Base-by-base conservation (phyloP, 2,329 filamentous ascomycete genomes). In the Aspergillus versicolor region DNA sequence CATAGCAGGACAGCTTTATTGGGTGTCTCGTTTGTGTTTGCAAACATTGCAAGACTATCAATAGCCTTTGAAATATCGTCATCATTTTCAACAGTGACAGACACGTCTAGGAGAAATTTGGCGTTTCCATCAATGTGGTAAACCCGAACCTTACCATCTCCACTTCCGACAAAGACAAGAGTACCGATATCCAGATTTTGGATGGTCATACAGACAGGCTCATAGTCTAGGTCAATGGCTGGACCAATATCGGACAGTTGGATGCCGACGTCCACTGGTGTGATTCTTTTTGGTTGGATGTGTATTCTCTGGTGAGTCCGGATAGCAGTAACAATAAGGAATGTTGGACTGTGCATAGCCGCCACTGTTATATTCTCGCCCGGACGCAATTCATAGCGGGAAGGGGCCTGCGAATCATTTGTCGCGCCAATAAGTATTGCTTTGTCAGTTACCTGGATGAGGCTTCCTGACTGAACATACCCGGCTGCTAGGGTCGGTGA, bases 401-500 rank as follows among this genome's bases (percentile, higher is more conserved):
- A 61, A 37, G 63, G 68, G n/a, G 59, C 54, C n/a, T 54, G 46
- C 2, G 61, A 21, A 22, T 68, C 62, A 22, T 54, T 58, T 12
- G 66, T 62, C 19, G 66, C 58, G 21, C 70, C 67, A 8, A 76
- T 55, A 40, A 68, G 66, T 15, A 77, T 70, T 8, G 71, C 70
- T 15, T 53, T 64, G 42, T 72, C 64, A 9, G 78, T 80, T 38
- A 81, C 65, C 56, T 81, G 79, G 17, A 79, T 62, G 12, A 80
- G 58, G 7, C 70, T 58, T 27, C 72, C 71, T 4, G 65, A 62
- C 15, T 63, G 58, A 8, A 75, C 71, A 50, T 65, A 72, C 17
- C 73, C 76, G 7, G 75, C 77, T 27, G 77, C 75, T 27, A 82
- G 60, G 3, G 80, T 81, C 61, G 74, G 74, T 6, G 68, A 62